Base-by-base conservation (phyloP, 805 yeast genomes). In the Nakazawaea laoshanensis region DNA sequence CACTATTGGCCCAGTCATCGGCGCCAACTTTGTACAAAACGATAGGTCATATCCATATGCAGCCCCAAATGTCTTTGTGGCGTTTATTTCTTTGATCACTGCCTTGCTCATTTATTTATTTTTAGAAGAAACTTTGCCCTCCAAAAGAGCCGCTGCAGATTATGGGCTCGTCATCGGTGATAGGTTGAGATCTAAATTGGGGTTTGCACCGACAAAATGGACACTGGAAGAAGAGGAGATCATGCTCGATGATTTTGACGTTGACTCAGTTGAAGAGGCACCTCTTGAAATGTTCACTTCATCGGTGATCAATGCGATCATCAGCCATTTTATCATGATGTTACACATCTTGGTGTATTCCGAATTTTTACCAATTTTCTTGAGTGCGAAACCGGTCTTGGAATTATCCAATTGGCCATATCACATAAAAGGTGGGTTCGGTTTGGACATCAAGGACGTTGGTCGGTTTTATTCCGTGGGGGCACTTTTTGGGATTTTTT, bases 1-100 rank as follows among this genome's bases (percentile, higher is more conserved):
- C 17, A 65, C 75, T 12, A 46, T 76, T 14, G 84, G 84, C 2
- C 82, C 83, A 1, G 53, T 72, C 45, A 58, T 61, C 57, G 68
- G 59, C 13, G 8, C 26, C 26, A 8, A 7, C 7, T 7, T 55
- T 76, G n/a, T 20, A 81, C 66, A 2, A 63, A 64, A 3, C 49
- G 65, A 15, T 40, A 49, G 11, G 42, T 39, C n/a, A n/a, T 60
- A 55, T 45, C 78, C 78, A 1, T 72, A 67, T 43, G 65, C 72
- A 2, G 43, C 69, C 32, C 73, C 78, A 3, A 73, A 70, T 42
- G 33, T 72, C 15, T 59, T 60, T 9, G 63, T 70, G 10, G 51
- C 68, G 4, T 1, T 40, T 1, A 43, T 65, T 31, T 47, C 68
- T 16, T 32, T 57, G 30, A 26, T 47, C 16, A 57, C 70, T 30